Evolutionary conservation across 2,329 filamentous ascomycete species (phyloP), one percentile per base, ranked within the genome.

Genomic region (Monosporascus sp.): DNA sequence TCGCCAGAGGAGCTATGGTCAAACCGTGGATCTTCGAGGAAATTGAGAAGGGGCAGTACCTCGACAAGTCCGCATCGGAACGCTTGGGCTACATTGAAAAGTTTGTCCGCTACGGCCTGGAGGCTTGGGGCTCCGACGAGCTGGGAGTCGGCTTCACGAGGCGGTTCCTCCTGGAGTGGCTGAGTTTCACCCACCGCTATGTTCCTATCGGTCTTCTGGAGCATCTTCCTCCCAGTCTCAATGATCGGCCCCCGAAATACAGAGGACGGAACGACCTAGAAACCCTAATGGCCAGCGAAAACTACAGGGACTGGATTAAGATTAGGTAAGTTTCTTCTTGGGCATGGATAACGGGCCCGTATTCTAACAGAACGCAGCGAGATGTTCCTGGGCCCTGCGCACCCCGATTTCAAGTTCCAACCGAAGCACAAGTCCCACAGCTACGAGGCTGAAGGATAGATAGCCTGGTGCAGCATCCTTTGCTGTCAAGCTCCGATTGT

Each of bases 21-120:
- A 99, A 99, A 74, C 94, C 94, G 1, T 99, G 94, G 94, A 78
- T 99, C 58, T 99, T 97, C 67, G 94, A 99, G 71, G 94, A 99
- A 72, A 97, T 99, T 52, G 84, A 89, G 61, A 82, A 85, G 58
- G 88, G 89, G 5, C 94, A 97, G 72, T 97, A 97, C 68, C 82
- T 99, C 40, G 94, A 99, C 77, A 99, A 99, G 72, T 91, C 89
- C 3, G 88, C 93, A 2, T 81, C 85, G 5, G 93, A 99, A 75
- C 88, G 94, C 54, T 81, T 99, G 31, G 74, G 77, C 37, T 91
- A 96, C 65, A 78, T 99, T 37, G 91, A 96, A 72, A 91, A 91
- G 65, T 99, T 96, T 68, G 88, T 84, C 52, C 86, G 88, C 54
- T 96, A 94, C 67, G 94, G 94, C 8, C 81, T 99, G 51, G 91